Evolutionary conservation across 2,329 filamentous ascomycete species (phyloP).

Genomic region (Penicillium sp.): DNA sequence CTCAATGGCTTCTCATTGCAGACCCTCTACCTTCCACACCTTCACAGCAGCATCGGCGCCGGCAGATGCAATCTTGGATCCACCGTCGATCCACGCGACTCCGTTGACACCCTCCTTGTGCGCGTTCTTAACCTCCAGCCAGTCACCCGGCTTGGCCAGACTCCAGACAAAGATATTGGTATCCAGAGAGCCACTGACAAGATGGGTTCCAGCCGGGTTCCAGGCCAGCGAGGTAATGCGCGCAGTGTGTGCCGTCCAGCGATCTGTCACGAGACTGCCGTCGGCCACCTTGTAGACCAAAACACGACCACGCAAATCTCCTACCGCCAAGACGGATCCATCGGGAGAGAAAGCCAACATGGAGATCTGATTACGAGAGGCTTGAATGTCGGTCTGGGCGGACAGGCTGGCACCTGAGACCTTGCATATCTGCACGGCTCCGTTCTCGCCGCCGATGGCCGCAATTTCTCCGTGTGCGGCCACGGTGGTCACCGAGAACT

Average conservation of each 20-base stretch:
- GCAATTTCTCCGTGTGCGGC: conserved; percentile 62
- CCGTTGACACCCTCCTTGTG: conserved; percentile 95
- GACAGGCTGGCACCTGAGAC: conserved; percentile 52
- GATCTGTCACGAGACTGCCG: conserved; percentile 72
- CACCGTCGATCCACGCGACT: conserved; percentile 68
- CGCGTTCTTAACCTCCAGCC: conserved; percentile 77
- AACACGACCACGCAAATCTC: conserved; percentile 81
- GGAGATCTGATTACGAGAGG: conserved; percentile 66
- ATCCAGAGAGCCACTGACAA: conserved; percentile 79
- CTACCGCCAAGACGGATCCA: conserved; percentile 72
- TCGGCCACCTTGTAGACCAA: conserved; percentile 64
- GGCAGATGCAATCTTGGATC: conserved; percentile 64
- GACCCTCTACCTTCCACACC: conserved; percentile 65
- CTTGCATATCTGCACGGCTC: conserved; percentile 68
- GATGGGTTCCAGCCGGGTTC: conserved; percentile 70
- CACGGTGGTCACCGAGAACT: conserved; percentile 63
- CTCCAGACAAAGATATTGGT: conserved; percentile 94
- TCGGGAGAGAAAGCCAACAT: conserved; percentile 75
- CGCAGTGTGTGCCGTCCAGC: conserved; percentile 67
- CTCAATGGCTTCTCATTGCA: conserved; percentile 30
- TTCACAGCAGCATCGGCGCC: conserved; percentile 89
- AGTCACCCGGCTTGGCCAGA: conserved; percentile 70
- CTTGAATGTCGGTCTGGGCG: conserved; percentile 54
- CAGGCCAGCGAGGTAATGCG: conserved; percentile 66
- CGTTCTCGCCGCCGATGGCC: conserved; percentile 71